These are phyloP conservation scores for Drechslerella stenobrocha DNA, from an alignment of 2,329 filamentous ascomycete genomes.

Conservation along the genomic window DNA sequence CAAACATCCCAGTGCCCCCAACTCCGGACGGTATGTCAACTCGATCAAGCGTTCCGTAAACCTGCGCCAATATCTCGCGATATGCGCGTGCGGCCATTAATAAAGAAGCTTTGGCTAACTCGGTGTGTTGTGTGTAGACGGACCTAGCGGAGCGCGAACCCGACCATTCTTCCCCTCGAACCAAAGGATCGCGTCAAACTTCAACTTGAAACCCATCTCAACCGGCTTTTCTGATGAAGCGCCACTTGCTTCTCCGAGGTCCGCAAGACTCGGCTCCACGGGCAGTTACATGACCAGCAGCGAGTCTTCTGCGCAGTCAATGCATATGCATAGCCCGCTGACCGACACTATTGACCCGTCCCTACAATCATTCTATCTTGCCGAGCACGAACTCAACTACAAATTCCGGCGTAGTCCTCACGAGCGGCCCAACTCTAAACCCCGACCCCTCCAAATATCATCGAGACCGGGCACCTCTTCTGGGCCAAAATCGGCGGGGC, in stretches of 20 bases:
- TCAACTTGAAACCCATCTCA: constrained; percentile 18
- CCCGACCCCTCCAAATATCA: constrained; percentile 27
- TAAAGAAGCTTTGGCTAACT: neutral
- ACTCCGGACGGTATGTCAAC: constrained; percentile 39
- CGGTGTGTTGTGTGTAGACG: constrained; percentile 12
- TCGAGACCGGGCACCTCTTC: constrained; percentile 3
- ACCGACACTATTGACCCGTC: constrained; percentile 33
- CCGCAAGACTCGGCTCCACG: constrained; percentile 25
- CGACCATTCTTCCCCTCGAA: constrained; percentile 23
- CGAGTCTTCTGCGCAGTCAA: constrained; percentile 10
- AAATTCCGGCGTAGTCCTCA: constrained; percentile 29
- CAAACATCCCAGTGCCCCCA: constrained; percentile 34
- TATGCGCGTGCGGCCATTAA: too few relatives aligned
- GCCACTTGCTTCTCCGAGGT: constrained; percentile 24
- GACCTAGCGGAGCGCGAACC: constrained; percentile 11
- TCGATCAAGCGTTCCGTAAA: neutral
- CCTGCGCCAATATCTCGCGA: too few relatives aligned
- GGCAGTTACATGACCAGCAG: constrained; percentile 17
- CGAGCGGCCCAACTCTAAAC: constrained; percentile 19
- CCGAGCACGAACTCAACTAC: constrained; percentile 44
- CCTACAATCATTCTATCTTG: constrained; percentile 42
- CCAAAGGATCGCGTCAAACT: constrained; percentile 39
- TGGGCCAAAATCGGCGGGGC: constrained; percentile 23
- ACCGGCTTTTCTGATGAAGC: constrained; percentile 14
- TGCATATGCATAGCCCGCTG: constrained; percentile 6